A percentile compares a stretch with the other conserved stretches of the same genome.
Conservation (phyloP, 495 filamentous ascomycete species). For the Bathelium albidoporum region DNA sequence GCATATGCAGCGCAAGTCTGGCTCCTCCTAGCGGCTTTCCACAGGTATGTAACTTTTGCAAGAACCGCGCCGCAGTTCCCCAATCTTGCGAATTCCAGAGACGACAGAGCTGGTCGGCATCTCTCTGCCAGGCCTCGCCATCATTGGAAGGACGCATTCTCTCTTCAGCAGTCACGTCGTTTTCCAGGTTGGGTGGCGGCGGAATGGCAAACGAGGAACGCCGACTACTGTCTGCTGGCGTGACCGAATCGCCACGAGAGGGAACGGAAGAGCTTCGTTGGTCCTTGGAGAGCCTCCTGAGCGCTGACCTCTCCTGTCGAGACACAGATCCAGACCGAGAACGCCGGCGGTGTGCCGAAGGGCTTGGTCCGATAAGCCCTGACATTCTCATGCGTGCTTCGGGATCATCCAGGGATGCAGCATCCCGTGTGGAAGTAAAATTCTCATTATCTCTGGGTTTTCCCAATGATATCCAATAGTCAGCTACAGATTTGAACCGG, state of each 20-base stretch:
- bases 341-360: neutral
- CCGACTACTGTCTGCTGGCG: neutral
- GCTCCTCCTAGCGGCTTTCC: conserved; percentile 7
- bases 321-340: neutral
- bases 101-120: neutral
- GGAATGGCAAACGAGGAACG: neutral
- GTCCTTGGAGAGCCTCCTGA: neutral
- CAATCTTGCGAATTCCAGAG: neutral
- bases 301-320: neutral
- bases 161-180: neutral
- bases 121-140: neutral
- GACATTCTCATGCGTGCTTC: neutral
- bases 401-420: neutral
- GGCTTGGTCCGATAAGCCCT: neutral
- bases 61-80: neutral
- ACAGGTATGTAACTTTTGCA: neutral
- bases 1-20: conserved; percentile 8
- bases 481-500: neutral
- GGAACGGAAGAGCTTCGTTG: neutral
- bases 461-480: neutral
- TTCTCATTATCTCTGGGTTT: neutral
- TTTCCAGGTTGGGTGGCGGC: neutral
- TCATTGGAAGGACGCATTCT: neutral
- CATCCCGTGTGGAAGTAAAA: neutral
- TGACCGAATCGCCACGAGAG: neutral